phyloP scores from a whole-genome alignment of 2,329 filamentous ascomycete genomes.

The Zopfia rhizophila region DNA sequence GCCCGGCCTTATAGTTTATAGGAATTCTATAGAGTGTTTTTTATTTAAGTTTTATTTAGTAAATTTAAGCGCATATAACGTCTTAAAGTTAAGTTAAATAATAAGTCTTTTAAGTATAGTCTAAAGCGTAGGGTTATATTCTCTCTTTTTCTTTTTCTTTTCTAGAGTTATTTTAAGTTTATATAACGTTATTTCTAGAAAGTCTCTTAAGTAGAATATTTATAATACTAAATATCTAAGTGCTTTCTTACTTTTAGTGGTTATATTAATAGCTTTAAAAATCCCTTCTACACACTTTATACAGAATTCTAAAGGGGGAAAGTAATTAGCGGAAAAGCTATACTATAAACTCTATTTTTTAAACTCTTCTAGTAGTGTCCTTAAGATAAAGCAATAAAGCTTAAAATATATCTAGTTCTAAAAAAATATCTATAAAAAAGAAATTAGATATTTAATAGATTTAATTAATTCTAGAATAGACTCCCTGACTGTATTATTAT shows the following conservation, averaged over 20 bases:
- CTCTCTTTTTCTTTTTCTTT: slow-evolving; percentile 4
- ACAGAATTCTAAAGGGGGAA: slow-evolving; percentile 3
- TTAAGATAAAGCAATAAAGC: slow-evolving; percentile 23
- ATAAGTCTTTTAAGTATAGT: slow-evolving; percentile 13
- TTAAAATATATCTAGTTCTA: slow-evolving; percentile 29
- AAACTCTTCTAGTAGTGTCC: slow-evolving; percentile 8
- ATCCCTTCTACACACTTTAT: slow-evolving; percentile 15
- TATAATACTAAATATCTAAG: slow-evolving; percentile 22
- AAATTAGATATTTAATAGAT: slow-evolving; percentile 18
- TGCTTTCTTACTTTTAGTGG: background rate
- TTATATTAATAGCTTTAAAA: background rate
- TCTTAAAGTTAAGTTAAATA: slow-evolving; percentile 18
- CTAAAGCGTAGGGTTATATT: slow-evolving; percentile 16
- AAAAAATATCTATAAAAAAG: slow-evolving; percentile 24
- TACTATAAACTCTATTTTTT: slow-evolving; percentile 19
- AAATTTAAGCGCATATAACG: slow-evolving; percentile 6
- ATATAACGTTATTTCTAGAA: slow-evolving; percentile 20
- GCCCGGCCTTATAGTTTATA: slow-evolving; percentile 6
- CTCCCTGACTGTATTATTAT: too few relatives aligned
- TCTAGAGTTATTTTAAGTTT: slow-evolving; percentile 10
- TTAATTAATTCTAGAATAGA: slow-evolving; percentile 3
- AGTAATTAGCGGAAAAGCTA: slow-evolving; percentile 21
- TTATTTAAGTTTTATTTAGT: slow-evolving; percentile 4
- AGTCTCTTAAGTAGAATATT: slow-evolving; percentile 26
- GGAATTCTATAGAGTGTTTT: slow-evolving; percentile 12